Conservation (phyloP, 2,329 filamentous ascomycete species). For the Bipolaris gigantea region DNA sequence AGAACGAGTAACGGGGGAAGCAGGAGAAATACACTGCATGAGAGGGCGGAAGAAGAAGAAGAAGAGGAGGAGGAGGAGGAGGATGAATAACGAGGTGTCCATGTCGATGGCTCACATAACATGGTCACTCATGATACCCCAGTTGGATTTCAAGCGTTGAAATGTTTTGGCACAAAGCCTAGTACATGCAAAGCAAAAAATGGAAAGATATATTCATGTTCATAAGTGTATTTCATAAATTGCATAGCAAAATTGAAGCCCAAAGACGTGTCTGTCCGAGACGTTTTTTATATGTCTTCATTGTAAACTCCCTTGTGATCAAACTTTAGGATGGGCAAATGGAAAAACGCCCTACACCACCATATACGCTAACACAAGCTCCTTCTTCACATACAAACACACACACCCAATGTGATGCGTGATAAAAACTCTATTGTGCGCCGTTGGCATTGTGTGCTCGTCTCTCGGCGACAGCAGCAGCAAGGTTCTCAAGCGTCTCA, state of each 20-base stretch:
- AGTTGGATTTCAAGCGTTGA: not conserved
- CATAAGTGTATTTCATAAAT: not conserved
- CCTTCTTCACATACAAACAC: not conserved
- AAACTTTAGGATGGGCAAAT: not conserved
- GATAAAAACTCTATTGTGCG: not conserved
- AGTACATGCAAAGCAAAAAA: not conserved
- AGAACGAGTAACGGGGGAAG: constrained; percentile 8
- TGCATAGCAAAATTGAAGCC: not conserved
- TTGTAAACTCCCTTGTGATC: not conserved
- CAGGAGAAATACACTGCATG: constrained; percentile 1
- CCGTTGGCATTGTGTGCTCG: constrained; percentile 54
- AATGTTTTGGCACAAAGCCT: not conserved
- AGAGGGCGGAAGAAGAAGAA: constrained; percentile 10
- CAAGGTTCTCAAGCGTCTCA: constrained; percentile 78
- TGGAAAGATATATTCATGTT: not conserved
- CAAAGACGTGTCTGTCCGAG: not conserved
- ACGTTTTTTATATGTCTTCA: not conserved
- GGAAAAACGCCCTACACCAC: not conserved
- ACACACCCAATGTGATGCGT: not conserved
- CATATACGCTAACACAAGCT: not conserved
- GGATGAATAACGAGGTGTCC: not conserved
- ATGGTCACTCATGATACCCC: constrained; percentile 5
- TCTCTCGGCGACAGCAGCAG: constrained; percentile 77
- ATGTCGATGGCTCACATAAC: not conserved
- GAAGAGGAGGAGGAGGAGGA: constrained; percentile 6